Conservation (phyloP, 2,329 filamentous ascomycete species). For the Ophiocordyceps robertsii region DNA sequence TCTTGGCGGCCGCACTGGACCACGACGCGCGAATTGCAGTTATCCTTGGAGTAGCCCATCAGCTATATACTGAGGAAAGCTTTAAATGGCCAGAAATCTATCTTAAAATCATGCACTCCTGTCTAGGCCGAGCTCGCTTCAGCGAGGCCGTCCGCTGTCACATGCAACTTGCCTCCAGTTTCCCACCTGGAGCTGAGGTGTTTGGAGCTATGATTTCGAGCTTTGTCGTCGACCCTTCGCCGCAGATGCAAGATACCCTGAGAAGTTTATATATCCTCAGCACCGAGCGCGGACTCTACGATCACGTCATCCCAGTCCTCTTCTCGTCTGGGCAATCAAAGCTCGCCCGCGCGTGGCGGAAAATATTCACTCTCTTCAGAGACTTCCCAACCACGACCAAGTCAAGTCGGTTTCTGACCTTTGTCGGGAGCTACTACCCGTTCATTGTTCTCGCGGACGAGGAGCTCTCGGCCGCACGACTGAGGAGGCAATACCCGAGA, state of each 20-base stretch:
- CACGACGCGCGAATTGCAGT: slow-evolving; percentile 11
- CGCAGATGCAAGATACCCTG: slow-evolving; percentile 24
- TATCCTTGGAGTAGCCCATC: slow-evolving; percentile 12
- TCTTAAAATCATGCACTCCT: slow-evolving; percentile 27
- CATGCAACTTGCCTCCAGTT: slow-evolving; percentile 25
- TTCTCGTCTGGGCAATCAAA: slow-evolving; percentile 31
- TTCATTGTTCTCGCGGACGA: slow-evolving; percentile 19
- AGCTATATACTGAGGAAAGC: slow-evolving; percentile 22
- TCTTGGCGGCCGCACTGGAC: slow-evolving; percentile 16
- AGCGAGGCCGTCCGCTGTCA: slow-evolving; percentile 33
- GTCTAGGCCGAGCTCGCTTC: slow-evolving; percentile 24
- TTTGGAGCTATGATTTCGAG: slow-evolving; percentile 29
- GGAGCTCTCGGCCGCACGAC: slow-evolving; percentile 17
- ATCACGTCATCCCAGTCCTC: slow-evolving; percentile 35
- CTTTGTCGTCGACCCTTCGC: slow-evolving; percentile 24
- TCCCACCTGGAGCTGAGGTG: slow-evolving; percentile 24
- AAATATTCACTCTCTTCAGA: slow-evolving; percentile 21
- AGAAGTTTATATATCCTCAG: slow-evolving; percentile 31
- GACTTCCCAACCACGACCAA: slow-evolving; percentile 28
- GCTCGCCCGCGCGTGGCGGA: slow-evolving; percentile 34
- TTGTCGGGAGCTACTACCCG: slow-evolving; percentile 31
- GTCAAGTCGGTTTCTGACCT: slow-evolving; percentile 33
- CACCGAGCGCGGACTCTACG: slow-evolving; percentile 31
- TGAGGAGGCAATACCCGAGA: neutral
- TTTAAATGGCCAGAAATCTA: slow-evolving; percentile 38